These are phyloP conservation scores for Citrus sp. DNA, from an alignment of 345 rosid genomes.

Conservation along the genomic window DNA sequence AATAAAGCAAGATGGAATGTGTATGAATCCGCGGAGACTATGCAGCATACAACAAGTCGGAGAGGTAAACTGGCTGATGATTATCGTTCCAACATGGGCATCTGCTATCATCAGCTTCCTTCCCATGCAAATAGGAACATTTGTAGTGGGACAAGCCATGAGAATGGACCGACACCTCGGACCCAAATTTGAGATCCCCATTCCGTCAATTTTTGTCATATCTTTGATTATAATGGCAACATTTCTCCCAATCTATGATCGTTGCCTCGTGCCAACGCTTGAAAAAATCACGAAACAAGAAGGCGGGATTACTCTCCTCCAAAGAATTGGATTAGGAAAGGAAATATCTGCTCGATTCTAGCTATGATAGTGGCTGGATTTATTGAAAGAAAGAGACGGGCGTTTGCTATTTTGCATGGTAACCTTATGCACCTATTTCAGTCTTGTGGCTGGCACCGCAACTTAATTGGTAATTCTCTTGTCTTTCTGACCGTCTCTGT, in stretches of 20 bases:
- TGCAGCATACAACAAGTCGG: constrained; percentile 42
- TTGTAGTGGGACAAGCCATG: constrained; percentile 41
- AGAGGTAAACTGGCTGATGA: constrained; percentile 40
- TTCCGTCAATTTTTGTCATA: constrained; percentile 39
- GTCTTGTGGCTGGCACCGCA: too few species aligned
- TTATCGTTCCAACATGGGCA: constrained; percentile 40
- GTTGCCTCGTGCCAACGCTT: too few species aligned
- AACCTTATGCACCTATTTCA: too few species aligned
- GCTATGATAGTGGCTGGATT: too few species aligned
- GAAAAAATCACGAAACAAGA: too few species aligned
- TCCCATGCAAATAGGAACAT: constrained; percentile 38
- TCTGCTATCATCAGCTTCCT: constrained; percentile 36
- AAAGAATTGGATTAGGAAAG: too few species aligned
- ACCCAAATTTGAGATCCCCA: constrained; percentile 38
- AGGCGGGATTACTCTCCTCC: too few species aligned
- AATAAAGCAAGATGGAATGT: constrained; percentile 14
- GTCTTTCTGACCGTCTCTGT: too few species aligned
- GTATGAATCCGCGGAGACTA: constrained; percentile 27
- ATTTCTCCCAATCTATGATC: constrained; percentile 46
- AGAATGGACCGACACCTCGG: constrained; percentile 41
- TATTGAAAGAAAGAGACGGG: too few species aligned
- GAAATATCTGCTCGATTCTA: too few species aligned
- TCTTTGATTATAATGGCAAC: constrained; percentile 24
- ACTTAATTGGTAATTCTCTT: too few species aligned
- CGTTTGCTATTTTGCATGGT: too few species aligned